Evolutionary conservation across 2,329 filamentous ascomycete genomes (phyloP).

Genomic region (Fusarium armeniacum): DNA sequence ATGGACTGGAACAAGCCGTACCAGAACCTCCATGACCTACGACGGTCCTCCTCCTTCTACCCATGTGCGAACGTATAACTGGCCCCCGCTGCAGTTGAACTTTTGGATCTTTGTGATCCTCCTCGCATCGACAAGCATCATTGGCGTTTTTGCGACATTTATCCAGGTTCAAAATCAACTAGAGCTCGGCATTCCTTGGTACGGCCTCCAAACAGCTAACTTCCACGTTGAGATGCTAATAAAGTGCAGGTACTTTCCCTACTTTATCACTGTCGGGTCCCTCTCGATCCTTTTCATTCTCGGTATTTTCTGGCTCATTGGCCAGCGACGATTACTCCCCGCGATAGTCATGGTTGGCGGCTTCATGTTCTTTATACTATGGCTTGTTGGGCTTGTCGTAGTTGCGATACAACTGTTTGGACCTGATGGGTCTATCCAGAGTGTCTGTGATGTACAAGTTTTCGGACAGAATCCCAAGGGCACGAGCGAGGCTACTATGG

Average conservation of each 20-base stretch:
- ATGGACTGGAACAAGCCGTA: slow-evolving; percentile 42
- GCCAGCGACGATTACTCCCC: slow-evolving; percentile 71
- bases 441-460: slow-evolving; percentile 71
- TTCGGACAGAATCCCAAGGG: slow-evolving; percentile 66
- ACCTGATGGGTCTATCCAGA: slow-evolving; percentile 68
- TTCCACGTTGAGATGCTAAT: slow-evolving; percentile 4
- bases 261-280: slow-evolving; percentile 70
- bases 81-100: slow-evolving; percentile 76
- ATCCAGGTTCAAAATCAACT: slow-evolving; percentile 71
- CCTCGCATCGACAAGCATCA: slow-evolving; percentile 68
- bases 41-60: slow-evolving; percentile 58
- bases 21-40: slow-evolving; percentile 61
- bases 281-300: slow-evolving; percentile 77
- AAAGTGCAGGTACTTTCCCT: slow-evolving; percentile 73
- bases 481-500: slow-evolving; percentile 67
- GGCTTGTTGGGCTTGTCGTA: slow-evolving; percentile 75
- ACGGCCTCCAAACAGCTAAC: slow-evolving; percentile 42
- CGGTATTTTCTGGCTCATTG: slow-evolving; percentile 73
- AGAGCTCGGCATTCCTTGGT: slow-evolving; percentile 71
- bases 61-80: slow-evolving; percentile 73
- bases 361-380: slow-evolving; percentile 77
- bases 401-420: slow-evolving; percentile 75
- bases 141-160: slow-evolving; percentile 73
- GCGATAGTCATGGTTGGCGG: slow-evolving; percentile 74
- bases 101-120: slow-evolving; percentile 77